Evolutionary conservation across 257 asterid species (phyloP).

Genomic region (Anisodus acutangulus): DNA sequence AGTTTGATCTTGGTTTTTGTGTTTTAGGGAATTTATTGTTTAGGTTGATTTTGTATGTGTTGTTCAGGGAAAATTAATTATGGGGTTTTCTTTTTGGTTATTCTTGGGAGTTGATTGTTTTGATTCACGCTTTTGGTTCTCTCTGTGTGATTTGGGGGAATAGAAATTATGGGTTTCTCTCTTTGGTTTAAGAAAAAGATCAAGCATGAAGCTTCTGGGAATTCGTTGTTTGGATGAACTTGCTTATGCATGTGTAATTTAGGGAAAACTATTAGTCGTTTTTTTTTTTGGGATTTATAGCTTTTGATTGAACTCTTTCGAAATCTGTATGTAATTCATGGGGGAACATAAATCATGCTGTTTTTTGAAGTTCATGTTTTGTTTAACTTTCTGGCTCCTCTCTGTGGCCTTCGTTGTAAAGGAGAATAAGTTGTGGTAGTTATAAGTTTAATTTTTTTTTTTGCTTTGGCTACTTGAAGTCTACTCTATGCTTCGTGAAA

Average conservation of each 20-base stretch:
- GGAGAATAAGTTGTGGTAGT: not conserved
- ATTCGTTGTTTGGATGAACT: not conserved
- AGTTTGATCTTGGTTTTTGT: slow-evolving; percentile 4
- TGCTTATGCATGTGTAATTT: not conserved
- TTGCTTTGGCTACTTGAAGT: not conserved
- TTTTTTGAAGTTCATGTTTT: not conserved
- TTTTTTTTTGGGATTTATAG: not conserved
- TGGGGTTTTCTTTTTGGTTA: not conserved
- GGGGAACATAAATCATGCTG: not conserved
- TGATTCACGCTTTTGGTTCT: not conserved
- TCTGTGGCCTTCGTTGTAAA: not conserved
- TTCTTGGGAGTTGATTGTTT: not conserved
- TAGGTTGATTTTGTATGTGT: slow-evolving; percentile 10
- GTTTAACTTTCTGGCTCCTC: not conserved
- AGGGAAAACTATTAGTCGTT: too few relatives aligned
- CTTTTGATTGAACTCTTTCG: not conserved
- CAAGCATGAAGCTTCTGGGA: not conserved
- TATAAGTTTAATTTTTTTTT: too few relatives aligned
- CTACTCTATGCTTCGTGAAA: not conserved
- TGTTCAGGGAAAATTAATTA: not conserved
- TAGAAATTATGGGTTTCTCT: not conserved
- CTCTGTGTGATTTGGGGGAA: slow-evolving; percentile 16
- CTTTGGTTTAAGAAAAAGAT: not conserved
- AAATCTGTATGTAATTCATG: not conserved
- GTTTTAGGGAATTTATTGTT: not conserved